phyloP scores from a whole-genome alignment of 352 stramenopile genomes.

The Pythium monospermum region DNA sequence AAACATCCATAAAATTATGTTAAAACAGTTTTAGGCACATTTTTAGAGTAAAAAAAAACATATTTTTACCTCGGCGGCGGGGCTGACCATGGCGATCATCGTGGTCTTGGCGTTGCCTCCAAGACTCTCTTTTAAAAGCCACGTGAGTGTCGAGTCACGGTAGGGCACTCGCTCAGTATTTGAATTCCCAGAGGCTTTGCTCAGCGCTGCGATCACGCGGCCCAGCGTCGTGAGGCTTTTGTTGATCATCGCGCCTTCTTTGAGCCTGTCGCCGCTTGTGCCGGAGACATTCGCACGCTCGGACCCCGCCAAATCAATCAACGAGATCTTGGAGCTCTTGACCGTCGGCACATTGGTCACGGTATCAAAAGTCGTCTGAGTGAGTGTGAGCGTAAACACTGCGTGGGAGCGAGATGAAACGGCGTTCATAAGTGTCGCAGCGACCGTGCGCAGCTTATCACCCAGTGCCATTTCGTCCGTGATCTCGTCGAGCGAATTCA shows the following conservation, averaged over 20 bases:
- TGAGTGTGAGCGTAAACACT: conserved; percentile 95
- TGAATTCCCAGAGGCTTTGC: conserved; percentile 33
- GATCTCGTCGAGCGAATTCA: conserved; percentile 80
- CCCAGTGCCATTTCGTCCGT: conserved; percentile 76
- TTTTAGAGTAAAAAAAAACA: not conserved
- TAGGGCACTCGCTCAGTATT: conserved; percentile 80
- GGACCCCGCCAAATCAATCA: conserved; percentile 82
- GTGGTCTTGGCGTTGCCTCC: conserved; percentile 85
- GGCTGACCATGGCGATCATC: conserved; percentile 86
- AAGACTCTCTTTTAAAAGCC: conserved; percentile 83
- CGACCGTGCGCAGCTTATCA: conserved; percentile 94
- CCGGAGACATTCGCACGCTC: conserved; percentile 76
- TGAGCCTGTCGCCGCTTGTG: conserved; percentile 83
- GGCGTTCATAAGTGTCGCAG: conserved; percentile 95
- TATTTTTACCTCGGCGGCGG: conserved; percentile 49
- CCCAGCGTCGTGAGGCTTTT: conserved; percentile 88
- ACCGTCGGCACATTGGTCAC: conserved; percentile 52
- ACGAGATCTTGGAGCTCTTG: conserved; percentile 84
- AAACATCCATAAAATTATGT: too few species aligned
- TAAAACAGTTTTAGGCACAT: too few species aligned
- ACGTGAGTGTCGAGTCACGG: conserved; percentile 82
- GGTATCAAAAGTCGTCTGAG: conserved; percentile 64
- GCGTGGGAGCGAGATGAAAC: conserved; percentile 94
- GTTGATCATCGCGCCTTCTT: conserved; percentile 92
- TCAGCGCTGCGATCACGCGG: conserved; percentile 82